A percentile compares a stretch with the other conserved stretches of the same genome.
phyloP scores from a whole-genome alignment of 2,329 filamentous ascomycete genomes.

The Phyllosticta capitalensis region DNA sequence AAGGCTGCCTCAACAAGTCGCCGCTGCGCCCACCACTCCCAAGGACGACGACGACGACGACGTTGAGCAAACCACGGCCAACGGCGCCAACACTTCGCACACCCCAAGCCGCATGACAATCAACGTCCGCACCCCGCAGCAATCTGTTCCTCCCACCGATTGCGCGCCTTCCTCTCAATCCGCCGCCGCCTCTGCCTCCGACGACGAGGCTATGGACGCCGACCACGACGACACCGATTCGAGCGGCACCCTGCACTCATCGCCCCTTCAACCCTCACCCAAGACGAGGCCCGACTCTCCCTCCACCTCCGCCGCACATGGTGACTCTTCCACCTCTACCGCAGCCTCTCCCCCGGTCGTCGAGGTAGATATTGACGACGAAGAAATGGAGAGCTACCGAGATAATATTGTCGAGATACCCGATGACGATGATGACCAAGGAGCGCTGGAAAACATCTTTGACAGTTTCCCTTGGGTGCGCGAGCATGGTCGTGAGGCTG shows the following conservation, averaged over 20 bases:
- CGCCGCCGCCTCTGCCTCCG: not conserved
- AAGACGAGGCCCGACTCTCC: slow-evolving; percentile 2
- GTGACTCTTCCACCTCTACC: slow-evolving; percentile 10
- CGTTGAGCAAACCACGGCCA: slow-evolving; percentile 18
- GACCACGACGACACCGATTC: slow-evolving; percentile 1
- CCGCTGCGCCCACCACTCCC: slow-evolving; percentile 9
- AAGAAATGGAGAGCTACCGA: slow-evolving; percentile 16
- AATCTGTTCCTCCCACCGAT: not conserved
- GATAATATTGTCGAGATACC: slow-evolving; percentile 12
- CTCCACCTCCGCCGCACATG: not conserved
- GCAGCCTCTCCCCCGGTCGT: slow-evolving; percentile 27
- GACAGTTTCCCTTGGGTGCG: slow-evolving; percentile 21
- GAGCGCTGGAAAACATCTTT: slow-evolving; percentile 19
- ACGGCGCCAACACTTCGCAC: slow-evolving; percentile 11
- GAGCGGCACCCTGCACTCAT: slow-evolving; percentile 4
- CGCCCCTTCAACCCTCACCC: not conserved
- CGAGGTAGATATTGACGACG: slow-evolving; percentile 25
- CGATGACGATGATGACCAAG: slow-evolving; percentile 13
- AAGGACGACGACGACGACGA: slow-evolving; percentile 14
- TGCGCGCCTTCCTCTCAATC: not conserved
- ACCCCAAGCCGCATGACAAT: slow-evolving; percentile 10
- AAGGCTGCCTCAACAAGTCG: slow-evolving; percentile 10
- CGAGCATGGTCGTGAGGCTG: slow-evolving; percentile 2
- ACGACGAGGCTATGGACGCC: slow-evolving; percentile 3
- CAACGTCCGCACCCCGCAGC: slow-evolving; percentile 9